Conservation (phyloP, 179 eudicot genomes). For the Silene noctiflora region DNA sequence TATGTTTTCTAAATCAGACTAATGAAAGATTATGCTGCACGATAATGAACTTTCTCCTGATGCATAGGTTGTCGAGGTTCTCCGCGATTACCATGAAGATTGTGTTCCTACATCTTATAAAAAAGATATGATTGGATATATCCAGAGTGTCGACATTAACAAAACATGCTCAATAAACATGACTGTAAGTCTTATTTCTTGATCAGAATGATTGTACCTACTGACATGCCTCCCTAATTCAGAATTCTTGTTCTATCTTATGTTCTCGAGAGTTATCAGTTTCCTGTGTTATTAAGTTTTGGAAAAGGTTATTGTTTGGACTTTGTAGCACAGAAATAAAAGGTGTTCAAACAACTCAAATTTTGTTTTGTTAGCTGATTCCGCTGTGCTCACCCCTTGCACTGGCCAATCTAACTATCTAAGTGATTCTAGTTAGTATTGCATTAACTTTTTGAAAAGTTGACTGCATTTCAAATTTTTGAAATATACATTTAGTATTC, state of each 20-base stretch:
- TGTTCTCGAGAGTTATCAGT: background rate
- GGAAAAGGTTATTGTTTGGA: background rate
- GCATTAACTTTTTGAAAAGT: background rate
- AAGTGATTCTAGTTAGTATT: background rate
- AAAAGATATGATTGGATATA: constrained; percentile 22
- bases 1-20: background rate
- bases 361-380: background rate
- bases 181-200: constrained; percentile 25
- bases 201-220: background rate
- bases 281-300: background rate
- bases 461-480: background rate
- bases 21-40: background rate
- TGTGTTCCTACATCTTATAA: constrained; percentile 25
- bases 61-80: constrained; percentile 39
- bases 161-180: constrained; percentile 30
- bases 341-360: background rate
- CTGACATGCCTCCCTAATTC: constrained; percentile 2
- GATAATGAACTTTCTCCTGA: constrained; percentile 3
- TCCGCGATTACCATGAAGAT: constrained; percentile 26
- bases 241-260: background rate
- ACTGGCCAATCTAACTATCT: too few species aligned
- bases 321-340: background rate
- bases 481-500: background rate
- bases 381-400: too few species aligned
- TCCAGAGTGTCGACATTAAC: constrained; percentile 29